Base-by-base conservation (phyloP, 495 filamentous ascomycete species). In the Cladorrhinum samala region DNA sequence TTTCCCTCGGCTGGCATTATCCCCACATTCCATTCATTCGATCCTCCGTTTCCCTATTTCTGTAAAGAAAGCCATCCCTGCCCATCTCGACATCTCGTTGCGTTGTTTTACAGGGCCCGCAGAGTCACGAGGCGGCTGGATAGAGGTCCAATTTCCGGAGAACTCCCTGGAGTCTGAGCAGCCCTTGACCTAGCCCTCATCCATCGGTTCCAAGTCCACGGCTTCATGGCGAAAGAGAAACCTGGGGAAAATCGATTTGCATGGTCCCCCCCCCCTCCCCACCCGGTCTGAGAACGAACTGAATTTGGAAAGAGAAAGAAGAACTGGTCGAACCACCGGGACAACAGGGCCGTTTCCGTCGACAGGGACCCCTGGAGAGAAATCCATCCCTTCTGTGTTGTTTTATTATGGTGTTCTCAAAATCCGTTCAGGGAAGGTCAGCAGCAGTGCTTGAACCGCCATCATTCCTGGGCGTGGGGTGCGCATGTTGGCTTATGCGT, bases 121-220 rank as follows among this genome's bases (percentile, higher is more conserved):
- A 41, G 17, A n/a, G 39, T 47, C 45, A 47, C 45, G 45, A 47
- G 45, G 45, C 45, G 21, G 42, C 18, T 21, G 13, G n/a, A 21
- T 19, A 45, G 20, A 45, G 14, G 23, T 14, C 42, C 42, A 25
- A 45, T 45, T 45, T 45, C 21, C 20, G 17, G 42, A 23, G 6
- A 41, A 13, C 9, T 13, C 17, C 19, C 23, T 19, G 39, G n/a
- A n/a, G n/a, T n/a, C n/a, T n/a, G n/a, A n/a, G n/a, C n/a, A n/a
- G n/a, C n/a, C 11, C 11, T 14, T n/a, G 17, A 17, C 17, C 39
- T 4, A 41, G 14, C 7, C 30, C 39, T 3, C 11, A 41, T 17
- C 24, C 9, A n/a, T 23, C 23, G 46, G 52, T 54, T 54, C 58
- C 59, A 36, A 38, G 24, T 37, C 55, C 52, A 53, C 52, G 59